Evolutionary conservation across 495 filamentous ascomycete species (phyloP), one percentile per base, ranked within the genome.

Genomic region (Barbatosphaeria neglecta): DNA sequence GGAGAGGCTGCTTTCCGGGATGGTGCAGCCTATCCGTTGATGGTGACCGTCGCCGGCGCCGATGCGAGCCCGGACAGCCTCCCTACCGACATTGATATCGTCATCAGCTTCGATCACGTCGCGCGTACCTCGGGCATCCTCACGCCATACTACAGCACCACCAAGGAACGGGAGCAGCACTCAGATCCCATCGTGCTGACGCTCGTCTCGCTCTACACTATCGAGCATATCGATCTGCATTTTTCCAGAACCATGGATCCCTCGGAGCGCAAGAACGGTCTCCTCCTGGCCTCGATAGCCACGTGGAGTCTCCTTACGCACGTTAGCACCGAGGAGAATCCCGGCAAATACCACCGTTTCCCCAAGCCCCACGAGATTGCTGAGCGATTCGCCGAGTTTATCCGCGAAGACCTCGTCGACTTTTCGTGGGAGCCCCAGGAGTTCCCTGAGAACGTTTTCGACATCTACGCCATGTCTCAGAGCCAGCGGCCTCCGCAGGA

Each of bases 161-260:
- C 22, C 39, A 15, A 16, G 10, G 22, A 22, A 23, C 17, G 20
- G 2, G 19, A 23, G 15, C 8, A 16, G 33, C 33, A 7, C 56
- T 0, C 39, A 41, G 24, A 50, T 6, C 59, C 59, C 1, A 28
- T 63, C 5, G 43, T 69, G 3, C 50, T 74, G 23, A 50, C 52
- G 0, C 51, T 73, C 16, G 56, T 69, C 0, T 56, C 50, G n/a
- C 55, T 50, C 6, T 61, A 63, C 46, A 67, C 67, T 4, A 56
- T 73, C n/a, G 69, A 74, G 48, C 70, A 74, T 28, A 54, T 72
- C 17, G 66, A 69, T 28, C 51, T 65, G 45, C 53, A 63, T 19
- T 47, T 72, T 9, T 43, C 53, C 1, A 49, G 59, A 1, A 51
- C 54, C 1, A 16, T 70, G 22, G 50, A 62, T 11, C 45, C 47